Conservation (phyloP, 495 filamentous ascomycete species). For the Hypoxylon subgilvum region DNA sequence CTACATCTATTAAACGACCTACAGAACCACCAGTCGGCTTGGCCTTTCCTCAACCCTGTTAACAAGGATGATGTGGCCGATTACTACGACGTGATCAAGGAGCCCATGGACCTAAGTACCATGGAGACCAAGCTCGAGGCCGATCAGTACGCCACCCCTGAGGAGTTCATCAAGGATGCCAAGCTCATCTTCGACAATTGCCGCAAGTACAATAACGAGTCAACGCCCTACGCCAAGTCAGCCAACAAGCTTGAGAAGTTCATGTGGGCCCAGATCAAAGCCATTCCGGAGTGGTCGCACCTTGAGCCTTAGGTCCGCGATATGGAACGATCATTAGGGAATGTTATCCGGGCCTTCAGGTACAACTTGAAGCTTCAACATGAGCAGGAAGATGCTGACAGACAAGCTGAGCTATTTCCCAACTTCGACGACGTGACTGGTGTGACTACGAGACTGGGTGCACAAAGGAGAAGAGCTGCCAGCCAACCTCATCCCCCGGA, state of each 20-base stretch:
- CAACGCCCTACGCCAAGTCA: conserved; percentile 90
- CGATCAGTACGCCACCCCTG: conserved; percentile 86
- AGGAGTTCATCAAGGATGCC: conserved; percentile 92
- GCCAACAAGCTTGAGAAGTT: conserved; percentile 96
- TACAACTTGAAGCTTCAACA: too few species aligned
- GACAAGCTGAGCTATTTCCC: too few species aligned
- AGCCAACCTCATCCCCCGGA: too few species aligned
- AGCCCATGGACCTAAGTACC: conserved; percentile 94
- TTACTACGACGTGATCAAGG: conserved; percentile 97
- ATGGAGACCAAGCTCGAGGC: conserved; percentile 97
- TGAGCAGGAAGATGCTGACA: too few species aligned
- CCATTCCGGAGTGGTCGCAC: conserved; percentile 95
- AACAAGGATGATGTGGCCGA: conserved; percentile 94
- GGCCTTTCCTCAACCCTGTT: conserved; percentile 94
- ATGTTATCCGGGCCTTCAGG: too few species aligned
- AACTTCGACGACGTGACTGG: too few species aligned
- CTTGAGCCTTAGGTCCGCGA: conserved; percentile 51
- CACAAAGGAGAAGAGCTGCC: too few species aligned
- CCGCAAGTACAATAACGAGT: conserved; percentile 94
- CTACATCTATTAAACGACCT: conserved; percentile 92
- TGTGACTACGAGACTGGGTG: too few species aligned
- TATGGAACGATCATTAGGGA: neutral
- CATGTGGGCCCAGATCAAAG: conserved; percentile 92
- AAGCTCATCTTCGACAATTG: conserved; percentile 94
- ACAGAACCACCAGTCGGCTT: conserved; percentile 87